Percentiles rank a stretch among this genome's conserved stretches.
phyloP scores from a whole-genome alignment of 2,329 filamentous ascomycete species.

The Nothomitra cinnamomea region DNA sequence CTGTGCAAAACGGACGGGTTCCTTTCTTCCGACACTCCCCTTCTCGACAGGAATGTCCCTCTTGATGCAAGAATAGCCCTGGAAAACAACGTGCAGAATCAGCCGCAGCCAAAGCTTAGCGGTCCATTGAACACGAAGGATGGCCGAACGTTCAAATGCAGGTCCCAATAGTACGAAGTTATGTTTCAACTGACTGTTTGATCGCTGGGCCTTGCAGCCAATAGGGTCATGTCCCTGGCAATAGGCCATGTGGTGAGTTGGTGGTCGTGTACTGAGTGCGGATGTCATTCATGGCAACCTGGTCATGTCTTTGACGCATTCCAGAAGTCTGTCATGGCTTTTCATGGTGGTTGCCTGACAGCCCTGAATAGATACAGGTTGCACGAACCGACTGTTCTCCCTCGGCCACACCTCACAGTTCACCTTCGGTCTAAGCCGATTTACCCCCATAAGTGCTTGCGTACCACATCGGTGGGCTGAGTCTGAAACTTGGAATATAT shows the following conservation, averaged over 20 bases:
- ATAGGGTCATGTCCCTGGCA: neutral
- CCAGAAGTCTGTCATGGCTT: neutral
- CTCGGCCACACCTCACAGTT: neutral
- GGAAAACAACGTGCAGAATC: neutral
- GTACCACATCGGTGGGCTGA: neutral
- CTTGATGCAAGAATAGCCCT: neutral
- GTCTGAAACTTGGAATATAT: neutral
- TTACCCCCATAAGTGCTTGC: neutral
- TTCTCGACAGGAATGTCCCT: neutral
- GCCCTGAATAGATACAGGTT: neutral
- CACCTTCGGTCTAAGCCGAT: neutral
- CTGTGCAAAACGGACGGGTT: neutral
- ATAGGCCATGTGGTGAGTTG: neutral
- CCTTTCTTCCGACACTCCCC: neutral
- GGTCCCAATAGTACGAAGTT: neutral
- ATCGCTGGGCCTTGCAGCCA: neutral
- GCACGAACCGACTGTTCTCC: neutral
- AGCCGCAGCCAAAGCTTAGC: neutral
- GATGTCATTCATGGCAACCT: neutral
- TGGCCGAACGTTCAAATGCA: neutral
- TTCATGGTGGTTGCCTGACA: neutral
- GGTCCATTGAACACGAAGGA: neutral
- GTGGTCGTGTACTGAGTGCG: neutral
- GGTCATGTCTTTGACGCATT: constrained; percentile 1
- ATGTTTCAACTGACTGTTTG: neutral